Evolutionary conservation across 345 rosid species (phyloP).

Genomic region (Euphorbia pulcherrima): DNA sequence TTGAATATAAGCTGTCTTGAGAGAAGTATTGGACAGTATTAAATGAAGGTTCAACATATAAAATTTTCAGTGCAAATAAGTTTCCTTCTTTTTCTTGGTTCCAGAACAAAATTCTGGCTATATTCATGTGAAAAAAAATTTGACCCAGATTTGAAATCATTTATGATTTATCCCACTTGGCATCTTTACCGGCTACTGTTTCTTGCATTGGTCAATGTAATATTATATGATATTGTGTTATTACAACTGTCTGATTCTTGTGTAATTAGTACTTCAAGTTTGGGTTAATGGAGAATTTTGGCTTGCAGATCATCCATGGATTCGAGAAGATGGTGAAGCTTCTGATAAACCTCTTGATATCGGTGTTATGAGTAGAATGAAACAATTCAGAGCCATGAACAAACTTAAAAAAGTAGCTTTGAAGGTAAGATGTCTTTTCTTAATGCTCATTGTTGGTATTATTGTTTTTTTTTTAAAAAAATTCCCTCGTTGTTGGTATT

Average conservation of each 20-base stretch:
- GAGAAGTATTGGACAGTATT: no score
- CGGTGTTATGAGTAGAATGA: conserved; percentile 94
- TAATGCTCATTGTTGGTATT: not conserved
- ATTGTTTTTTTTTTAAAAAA: no score
- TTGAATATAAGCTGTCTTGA: not conserved
- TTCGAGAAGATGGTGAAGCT: conserved; percentile 86
- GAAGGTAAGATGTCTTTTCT: conserved; percentile 48
- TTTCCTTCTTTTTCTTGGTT: not conserved
- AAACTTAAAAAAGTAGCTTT: conserved; percentile 92
- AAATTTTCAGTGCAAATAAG: not conserved
- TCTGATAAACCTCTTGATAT: conserved; percentile 96
- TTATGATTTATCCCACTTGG: no score
- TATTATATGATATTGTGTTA: not conserved
- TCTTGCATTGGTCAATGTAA: no score
- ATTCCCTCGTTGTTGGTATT: no score
- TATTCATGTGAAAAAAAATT: no score
- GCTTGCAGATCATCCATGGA: conserved; percentile 87
- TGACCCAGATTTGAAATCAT: no score
- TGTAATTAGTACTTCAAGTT: not conserved
- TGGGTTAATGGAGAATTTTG: conserved; percentile 12
- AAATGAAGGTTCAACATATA: no score
- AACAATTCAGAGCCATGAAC: conserved; percentile 98
- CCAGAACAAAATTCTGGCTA: no score
- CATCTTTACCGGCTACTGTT: no score
- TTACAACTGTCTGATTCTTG: not conserved